A percentile compares a stretch with the other conserved stretches of the same genome.
Evolutionary conservation across 2,329 filamentous ascomycete genomes (phyloP).

Genomic region (Polychaeton citri): DNA sequence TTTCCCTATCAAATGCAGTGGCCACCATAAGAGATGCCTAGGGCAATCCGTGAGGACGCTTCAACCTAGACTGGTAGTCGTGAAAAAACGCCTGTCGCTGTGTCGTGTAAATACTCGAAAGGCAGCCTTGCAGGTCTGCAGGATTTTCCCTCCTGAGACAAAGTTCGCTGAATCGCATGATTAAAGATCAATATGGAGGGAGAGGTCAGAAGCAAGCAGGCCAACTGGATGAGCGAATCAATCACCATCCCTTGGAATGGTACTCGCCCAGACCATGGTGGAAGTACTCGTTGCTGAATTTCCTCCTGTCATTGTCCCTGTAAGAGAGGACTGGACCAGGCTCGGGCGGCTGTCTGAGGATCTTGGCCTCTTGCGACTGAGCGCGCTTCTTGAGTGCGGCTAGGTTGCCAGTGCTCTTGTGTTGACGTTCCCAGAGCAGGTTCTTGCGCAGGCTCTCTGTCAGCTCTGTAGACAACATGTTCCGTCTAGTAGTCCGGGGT

Average conservation of each 20-base stretch:
- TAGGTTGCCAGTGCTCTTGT: conserved; percentile 80
- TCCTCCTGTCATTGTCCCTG: conserved; percentile 31
- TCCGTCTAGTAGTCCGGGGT: conserved; percentile 77
- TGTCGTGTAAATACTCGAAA: neutral
- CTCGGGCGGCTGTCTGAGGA: conserved; percentile 70
- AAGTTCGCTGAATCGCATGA: conserved; percentile 19
- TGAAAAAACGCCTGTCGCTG: neutral
- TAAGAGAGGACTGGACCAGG: conserved; percentile 36
- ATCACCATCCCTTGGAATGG: conserved; percentile 73
- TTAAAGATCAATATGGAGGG: conserved; percentile 4
- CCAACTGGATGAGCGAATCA: neutral
- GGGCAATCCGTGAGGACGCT: neutral
- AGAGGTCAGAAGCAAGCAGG: too few species aligned
- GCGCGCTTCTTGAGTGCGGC: conserved; percentile 69
- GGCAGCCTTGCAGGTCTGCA: too few species aligned
- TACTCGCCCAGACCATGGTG: conserved; percentile 72
- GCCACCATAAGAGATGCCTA: too few species aligned
- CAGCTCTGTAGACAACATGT: conserved; percentile 91
- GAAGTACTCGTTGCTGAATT: conserved; percentile 77
- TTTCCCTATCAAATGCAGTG: too few species aligned
- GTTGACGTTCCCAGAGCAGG: conserved; percentile 87
- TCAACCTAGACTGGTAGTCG: neutral
- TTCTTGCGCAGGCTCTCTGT: conserved; percentile 86
- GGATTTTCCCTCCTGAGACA: too few species aligned
- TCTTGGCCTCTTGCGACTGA: conserved; percentile 80